Evolutionary conservation across 78 protist genomes (phyloP).

Genomic region (Monocercomonoides exilis): DNA sequence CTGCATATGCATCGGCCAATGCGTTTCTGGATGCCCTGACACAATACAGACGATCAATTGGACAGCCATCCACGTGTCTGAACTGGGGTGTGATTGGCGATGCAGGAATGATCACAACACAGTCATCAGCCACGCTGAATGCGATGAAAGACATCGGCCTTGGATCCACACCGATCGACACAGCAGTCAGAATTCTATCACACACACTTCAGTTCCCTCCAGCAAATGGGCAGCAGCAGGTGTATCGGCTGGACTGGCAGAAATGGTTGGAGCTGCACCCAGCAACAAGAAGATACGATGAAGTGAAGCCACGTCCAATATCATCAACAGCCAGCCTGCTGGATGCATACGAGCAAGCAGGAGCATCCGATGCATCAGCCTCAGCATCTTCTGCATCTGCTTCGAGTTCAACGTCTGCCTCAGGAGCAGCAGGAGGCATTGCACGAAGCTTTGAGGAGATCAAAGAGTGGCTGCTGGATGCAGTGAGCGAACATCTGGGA

Average conservation of each 20-base stretch:
- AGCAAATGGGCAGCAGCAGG: not conserved
- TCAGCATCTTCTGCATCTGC: too few species aligned
- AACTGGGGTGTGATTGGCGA: slow-evolving; percentile 32
- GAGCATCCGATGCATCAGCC: too few species aligned
- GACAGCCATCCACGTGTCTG: not conserved
- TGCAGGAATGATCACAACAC: slow-evolving; percentile 21
- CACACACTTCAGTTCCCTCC: not conserved
- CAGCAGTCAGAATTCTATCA: not conserved
- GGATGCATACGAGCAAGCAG: too few species aligned
- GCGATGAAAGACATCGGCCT: not conserved
- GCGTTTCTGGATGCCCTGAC: slow-evolving; percentile 19
- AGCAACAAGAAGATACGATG: not conserved
- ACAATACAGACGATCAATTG: not conserved
- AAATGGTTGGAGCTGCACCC: not conserved
- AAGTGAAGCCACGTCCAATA: not conserved
- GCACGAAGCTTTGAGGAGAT: not conserved
- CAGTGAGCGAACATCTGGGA: not conserved
- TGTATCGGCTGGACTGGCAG: not conserved
- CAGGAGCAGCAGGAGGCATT: not conserved
- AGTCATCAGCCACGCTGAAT: not conserved
- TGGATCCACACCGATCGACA: not conserved
- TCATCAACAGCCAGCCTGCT: too few species aligned
- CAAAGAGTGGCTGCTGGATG: slow-evolving; percentile 3
- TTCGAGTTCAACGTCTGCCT: not conserved
- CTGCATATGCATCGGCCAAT: slow-evolving; percentile 35